Base-by-base conservation (phyloP, 225 moss, liverwort and hornwort genomes). In the Straminergon stramineum region DNA sequence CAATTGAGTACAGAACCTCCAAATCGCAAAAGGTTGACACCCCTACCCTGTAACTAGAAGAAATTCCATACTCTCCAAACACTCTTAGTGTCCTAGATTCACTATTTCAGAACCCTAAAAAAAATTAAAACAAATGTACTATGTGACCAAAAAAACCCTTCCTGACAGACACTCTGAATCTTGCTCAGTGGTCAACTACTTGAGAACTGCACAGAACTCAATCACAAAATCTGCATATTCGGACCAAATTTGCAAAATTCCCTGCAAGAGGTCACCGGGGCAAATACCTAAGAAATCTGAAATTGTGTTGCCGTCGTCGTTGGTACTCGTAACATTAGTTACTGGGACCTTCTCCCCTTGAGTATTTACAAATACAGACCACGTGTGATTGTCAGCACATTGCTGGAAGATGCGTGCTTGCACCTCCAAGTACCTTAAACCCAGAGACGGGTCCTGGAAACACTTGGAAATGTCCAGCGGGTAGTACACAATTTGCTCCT, bases 311-410 rank as follows among this genome's bases (percentile, higher is more conserved):
- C 37, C 61, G 39, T 74, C 63, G 51, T 32, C 48, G 41, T 52
- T 31, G 48, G 58, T 32, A 57, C 12, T 30, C n/a, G 51, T 71
- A 6, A 90, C 90, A 32, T 91, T 89, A 8, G 81, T 79, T 26
- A 85, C 67, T 9, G 92, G 79, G 17, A 91, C 85, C 39, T 87
- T 56, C 77, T 90, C n/a, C 21, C 89, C 91, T 73, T 75, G 34
- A 5, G 91, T 93, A 52, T 91, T 93, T 35, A 91, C 90, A 64
- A 93, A 87, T 69, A 94, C 73, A 37, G 90, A 87, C 94, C 94
- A 94, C 86, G 89, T 75, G 30, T 90, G 91, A 55, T 89, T 41
- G 70, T 89, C 84, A 13, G 89, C 88, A 66, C 93, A 93, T 83
- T 70, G 75, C 89, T 88, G 89, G 68, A 86, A 89, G 58, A 93